phyloP scores from a whole-genome alignment of 331 rosid species.

The Malus hybrid region DNA sequence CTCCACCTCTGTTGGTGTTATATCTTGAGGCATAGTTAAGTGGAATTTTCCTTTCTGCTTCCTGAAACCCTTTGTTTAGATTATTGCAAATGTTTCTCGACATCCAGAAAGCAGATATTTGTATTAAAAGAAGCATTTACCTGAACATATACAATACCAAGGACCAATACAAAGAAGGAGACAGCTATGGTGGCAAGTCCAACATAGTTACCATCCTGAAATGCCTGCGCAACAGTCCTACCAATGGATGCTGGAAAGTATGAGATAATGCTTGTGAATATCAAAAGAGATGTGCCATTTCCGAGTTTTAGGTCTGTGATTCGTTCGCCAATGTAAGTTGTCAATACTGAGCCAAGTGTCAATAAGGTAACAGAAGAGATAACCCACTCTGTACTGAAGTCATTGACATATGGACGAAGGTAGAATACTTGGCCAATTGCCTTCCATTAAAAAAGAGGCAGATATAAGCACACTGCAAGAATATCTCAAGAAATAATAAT shows the following conservation, averaged over 20 bases:
- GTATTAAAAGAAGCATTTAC: conserved; percentile 36
- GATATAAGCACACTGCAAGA: conserved; percentile 5
- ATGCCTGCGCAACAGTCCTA: conserved; percentile 65
- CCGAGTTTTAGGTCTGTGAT: conserved; percentile 94
- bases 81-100: conserved; percentile 15
- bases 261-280: conserved; percentile 93
- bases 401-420: conserved; percentile 87
- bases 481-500: background rate
- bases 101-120: conserved; percentile 9
- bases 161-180: conserved; percentile 83
- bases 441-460: conserved; percentile 34
- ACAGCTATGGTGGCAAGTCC: conserved; percentile 64
- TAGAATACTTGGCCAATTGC: conserved; percentile 94
- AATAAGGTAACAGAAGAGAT: conserved; percentile 69
- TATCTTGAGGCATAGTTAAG: conserved; percentile 89
- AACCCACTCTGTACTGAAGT: conserved; percentile 74
- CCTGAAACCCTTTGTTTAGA: conserved; percentile 59
- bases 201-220: conserved; percentile 73
- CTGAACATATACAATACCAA: conserved; percentile 96
- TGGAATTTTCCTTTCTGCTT: conserved; percentile 97
- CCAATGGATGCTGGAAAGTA: conserved; percentile 96
- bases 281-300: conserved; percentile 92
- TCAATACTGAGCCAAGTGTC: conserved; percentile 81
- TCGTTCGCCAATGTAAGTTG: conserved; percentile 83
- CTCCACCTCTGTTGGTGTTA: conserved; percentile 62